Conservation (phyloP, 2,329 filamentous ascomycete species). For the Diaporthe amygdali region DNA sequence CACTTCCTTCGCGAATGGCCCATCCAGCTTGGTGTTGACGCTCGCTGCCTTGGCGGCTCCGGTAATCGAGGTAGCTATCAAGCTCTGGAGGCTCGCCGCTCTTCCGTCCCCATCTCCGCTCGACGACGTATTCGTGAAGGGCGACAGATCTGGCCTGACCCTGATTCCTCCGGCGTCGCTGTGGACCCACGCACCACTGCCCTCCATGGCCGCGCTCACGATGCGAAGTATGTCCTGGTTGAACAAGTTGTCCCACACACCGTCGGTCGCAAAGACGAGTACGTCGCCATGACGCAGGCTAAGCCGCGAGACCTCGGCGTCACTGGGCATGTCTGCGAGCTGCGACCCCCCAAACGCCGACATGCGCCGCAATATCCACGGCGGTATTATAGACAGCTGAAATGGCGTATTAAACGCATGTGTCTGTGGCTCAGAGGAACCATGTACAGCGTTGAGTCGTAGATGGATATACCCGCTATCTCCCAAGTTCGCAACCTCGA, state of each 20-base stretch:
- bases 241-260: slow-evolving; percentile 94
- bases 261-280: slow-evolving; percentile 91
- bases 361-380: slow-evolving; percentile 78
- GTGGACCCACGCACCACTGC: slow-evolving; percentile 74
- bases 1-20: slow-evolving; percentile 94
- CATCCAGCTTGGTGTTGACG: slow-evolving; percentile 79
- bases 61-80: slow-evolving; percentile 80
- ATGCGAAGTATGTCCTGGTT: slow-evolving; percentile 87
- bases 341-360: slow-evolving; percentile 82
- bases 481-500: slow-evolving; percentile 92
- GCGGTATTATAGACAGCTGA: slow-evolving; percentile 87
- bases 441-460: slow-evolving; percentile 82
- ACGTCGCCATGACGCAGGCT: slow-evolving; percentile 88
- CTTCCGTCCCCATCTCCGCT: slow-evolving; percentile 34
- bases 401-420: slow-evolving; percentile 98
- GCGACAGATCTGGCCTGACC: slow-evolving; percentile 64
- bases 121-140: slow-evolving; percentile 52
- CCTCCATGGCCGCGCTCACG: slow-evolving; percentile 77
- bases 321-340: slow-evolving; percentile 81
- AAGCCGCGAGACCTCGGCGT: slow-evolving; percentile 81
- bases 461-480: slow-evolving; percentile 94
- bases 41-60: slow-evolving; percentile 85
- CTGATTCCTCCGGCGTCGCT: slow-evolving; percentile 62
- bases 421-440: slow-evolving; percentile 84
- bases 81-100: slow-evolving; percentile 69